Base-by-base conservation (phyloP, 2,329 filamentous ascomycete species). In the Diaporthe caulivora region DNA sequence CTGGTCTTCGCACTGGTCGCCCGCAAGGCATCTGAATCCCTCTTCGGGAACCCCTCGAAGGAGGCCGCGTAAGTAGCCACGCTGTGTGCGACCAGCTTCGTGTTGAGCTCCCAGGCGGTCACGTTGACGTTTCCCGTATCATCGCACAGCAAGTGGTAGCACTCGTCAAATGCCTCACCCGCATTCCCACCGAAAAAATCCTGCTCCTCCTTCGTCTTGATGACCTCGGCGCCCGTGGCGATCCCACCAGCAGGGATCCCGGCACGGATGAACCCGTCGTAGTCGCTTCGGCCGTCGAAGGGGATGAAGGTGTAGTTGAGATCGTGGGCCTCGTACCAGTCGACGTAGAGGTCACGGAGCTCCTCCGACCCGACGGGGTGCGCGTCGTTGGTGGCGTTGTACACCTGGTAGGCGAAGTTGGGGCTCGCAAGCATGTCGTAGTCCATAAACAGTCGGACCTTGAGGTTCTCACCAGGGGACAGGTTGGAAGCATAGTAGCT, bases 231-330 rank as follows among this genome's bases (percentile, higher is more conserved):
- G 51, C 94, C 94, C 2, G 93, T 95, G 71, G 93, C 93, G 75
- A 95, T 90, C 40, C 94, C 94, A 31, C 94, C 93, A 1, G 90
- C 90, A 0, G 94, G 92, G 54, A 95, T 94, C 3, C 92, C 92
- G 72, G 89, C 87, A 47, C 90, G 87, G 78, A 95, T 92, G 84
- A 96, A 95, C 1, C 90, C 92, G 67, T 92, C 92, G 78, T 96
- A 96, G 82, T 97, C 94, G 76, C 92, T 94, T 73, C 94, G 91
- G 9, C 94, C 94, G 77, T 95, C 92, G 77, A 97, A 96, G 2
- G 90, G 89, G 37, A 93, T 93, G 73, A 93, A 90, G 0, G 90
- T 93, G 80, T 91, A 92, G 81, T 91, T 91, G 72, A 91, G 86
- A 1, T 87, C 91, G 29, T 91, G 86, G 2, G 85, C 82, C 74